These are phyloP conservation scores for Cladosporium oxysporum DNA, from an alignment of 2,329 filamentous ascomycete species.

Conservation along the genomic window DNA sequence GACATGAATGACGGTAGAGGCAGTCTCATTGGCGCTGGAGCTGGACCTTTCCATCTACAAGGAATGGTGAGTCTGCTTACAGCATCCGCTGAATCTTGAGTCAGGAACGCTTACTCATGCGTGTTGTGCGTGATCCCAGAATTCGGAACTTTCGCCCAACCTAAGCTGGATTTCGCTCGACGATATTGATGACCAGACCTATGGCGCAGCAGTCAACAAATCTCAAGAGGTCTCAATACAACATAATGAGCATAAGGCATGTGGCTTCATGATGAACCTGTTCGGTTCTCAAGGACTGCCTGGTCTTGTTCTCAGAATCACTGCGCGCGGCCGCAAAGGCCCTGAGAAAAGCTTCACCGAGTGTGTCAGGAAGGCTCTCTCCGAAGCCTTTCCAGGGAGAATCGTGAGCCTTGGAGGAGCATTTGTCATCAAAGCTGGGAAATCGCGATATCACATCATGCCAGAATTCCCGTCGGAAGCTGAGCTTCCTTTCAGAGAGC, in stretches of 20 bases:
- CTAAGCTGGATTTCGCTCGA: constrained; percentile 31
- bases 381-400: constrained; percentile 27
- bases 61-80: too few relatives aligned
- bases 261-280: constrained; percentile 37
- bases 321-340: constrained; percentile 29
- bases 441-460: constrained; percentile 34
- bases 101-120: too few relatives aligned
- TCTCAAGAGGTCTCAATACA: constrained; percentile 28
- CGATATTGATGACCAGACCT: constrained; percentile 29
- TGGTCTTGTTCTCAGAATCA: constrained; percentile 34
- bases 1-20: constrained; percentile 27
- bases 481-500: constrained; percentile 31
- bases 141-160: constrained; percentile 34
- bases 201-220: constrained; percentile 45
- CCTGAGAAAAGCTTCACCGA: constrained; percentile 32
- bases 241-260: constrained; percentile 29
- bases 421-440: constrained; percentile 33
- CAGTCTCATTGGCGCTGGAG: constrained; percentile 33
- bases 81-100: too few relatives aligned
- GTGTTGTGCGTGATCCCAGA: too few relatives aligned
- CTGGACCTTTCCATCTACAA: constrained; percentile 33
- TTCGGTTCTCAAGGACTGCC: constrained; percentile 30
- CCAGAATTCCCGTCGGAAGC: constrained; percentile 33
- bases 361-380: constrained; percentile 29
- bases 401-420: constrained; percentile 34